Conservation (phyloP, 306 rosid genomes). For the Hippophae tibetana region DNA sequence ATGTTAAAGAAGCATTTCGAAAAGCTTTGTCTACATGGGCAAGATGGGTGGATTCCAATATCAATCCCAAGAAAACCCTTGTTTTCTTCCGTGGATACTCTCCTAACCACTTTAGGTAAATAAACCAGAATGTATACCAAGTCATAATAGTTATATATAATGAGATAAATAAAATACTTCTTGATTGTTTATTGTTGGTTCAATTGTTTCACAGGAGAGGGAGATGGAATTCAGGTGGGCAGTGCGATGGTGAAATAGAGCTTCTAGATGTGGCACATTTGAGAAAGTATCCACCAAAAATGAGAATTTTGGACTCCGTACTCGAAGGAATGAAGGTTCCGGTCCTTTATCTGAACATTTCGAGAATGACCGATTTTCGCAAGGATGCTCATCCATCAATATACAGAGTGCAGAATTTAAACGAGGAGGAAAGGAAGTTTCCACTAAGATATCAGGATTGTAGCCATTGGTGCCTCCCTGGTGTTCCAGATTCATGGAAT, state of each 20-base stretch:
- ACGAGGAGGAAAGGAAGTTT: conserved; percentile 23
- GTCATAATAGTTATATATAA: background rate
- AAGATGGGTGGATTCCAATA: conserved; percentile 15
- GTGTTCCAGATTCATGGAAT: conserved; percentile 55
- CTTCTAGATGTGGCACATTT: conserved; percentile 6
- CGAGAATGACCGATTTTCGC: conserved; percentile 19
- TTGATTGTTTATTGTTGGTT: background rate
- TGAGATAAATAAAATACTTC: background rate
- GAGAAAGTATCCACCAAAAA: conserved; percentile 11
- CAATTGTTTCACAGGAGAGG: conserved; percentile 3
- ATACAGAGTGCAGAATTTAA: conserved; percentile 38
- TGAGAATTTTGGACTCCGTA: conserved; percentile 17
- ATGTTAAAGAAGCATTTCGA: conserved; percentile 15
- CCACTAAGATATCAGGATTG: conserved; percentile 45
- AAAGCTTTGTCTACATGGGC: conserved; percentile 22
- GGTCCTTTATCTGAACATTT: conserved; percentile 14
- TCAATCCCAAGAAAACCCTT: conserved; percentile 13
- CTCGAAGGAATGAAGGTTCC: conserved; percentile 14
- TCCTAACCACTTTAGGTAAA: conserved; percentile 22
- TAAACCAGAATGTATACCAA: background rate
- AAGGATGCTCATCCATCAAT: conserved; percentile 20
- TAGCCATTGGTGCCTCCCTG: conserved; percentile 68
- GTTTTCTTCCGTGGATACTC: conserved; percentile 24
- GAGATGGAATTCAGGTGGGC: conserved; percentile 17
- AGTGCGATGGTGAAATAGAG: conserved; percentile 8